phyloP scores from a whole-genome alignment of 371 early-diverging fungal species.

The Mortierella sp. region DNA sequence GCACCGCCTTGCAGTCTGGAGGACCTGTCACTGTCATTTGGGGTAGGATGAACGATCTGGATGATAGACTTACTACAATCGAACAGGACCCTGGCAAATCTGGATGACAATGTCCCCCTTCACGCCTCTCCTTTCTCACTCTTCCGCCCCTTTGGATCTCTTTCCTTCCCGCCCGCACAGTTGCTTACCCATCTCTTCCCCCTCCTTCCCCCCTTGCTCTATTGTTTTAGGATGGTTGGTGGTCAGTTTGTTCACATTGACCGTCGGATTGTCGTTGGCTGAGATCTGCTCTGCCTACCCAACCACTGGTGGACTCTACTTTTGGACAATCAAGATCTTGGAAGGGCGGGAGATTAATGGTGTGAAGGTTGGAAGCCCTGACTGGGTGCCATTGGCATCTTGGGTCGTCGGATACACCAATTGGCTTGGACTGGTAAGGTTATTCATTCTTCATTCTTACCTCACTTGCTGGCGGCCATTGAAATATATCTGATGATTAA shows the following conservation, averaged over 20 bases:
- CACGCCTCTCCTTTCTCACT: too few relatives aligned
- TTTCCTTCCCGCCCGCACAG: too few relatives aligned
- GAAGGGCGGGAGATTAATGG: slow-evolving; percentile 39
- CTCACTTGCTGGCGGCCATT: background rate
- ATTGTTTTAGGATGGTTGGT: too few relatives aligned
- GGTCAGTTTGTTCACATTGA: slow-evolving; percentile 62
- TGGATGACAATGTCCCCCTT: too few relatives aligned
- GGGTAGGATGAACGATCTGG: too few relatives aligned
- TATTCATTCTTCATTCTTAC: too few relatives aligned
- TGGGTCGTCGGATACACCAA: slow-evolving; percentile 70
- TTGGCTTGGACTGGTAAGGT: slow-evolving; percentile 64
- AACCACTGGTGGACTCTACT: slow-evolving; percentile 78
- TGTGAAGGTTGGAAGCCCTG: slow-evolving; percentile 61
- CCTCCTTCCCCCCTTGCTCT: too few relatives aligned
- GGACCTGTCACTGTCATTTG: slow-evolving; percentile 76
- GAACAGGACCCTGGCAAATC: too few relatives aligned
- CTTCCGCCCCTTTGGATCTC: too few relatives aligned
- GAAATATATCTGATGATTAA: background rate
- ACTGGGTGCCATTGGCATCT: slow-evolving; percentile 66
- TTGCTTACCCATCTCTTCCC: too few relatives aligned
- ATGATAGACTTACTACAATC: too few relatives aligned
- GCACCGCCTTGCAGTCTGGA: slow-evolving; percentile 67
- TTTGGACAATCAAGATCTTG: slow-evolving; percentile 64
- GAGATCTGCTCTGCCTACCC: slow-evolving; percentile 82
- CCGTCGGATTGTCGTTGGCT: slow-evolving; percentile 74